These are phyloP conservation scores for Thinopyrum obtusiflorum DNA, from an alignment of 202 grass and related monocot genomes.

Conservation along the genomic window DNA sequence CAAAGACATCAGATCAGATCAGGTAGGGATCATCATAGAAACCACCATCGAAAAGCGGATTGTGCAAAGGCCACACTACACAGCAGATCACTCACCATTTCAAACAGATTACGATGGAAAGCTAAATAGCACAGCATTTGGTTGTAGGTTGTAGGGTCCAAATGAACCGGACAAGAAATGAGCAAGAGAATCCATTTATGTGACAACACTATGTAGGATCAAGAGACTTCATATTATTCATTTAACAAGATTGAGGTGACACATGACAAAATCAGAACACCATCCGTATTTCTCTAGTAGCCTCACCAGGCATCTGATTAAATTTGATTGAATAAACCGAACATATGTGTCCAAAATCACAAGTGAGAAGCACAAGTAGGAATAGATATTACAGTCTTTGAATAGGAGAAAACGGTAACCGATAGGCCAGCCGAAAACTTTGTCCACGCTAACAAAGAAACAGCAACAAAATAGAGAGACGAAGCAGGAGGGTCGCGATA, in stretches of 20 bases:
- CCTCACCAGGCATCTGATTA: slow-evolving; percentile 56
- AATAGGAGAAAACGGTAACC: slow-evolving; percentile 43
- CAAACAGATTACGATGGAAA: neutral
- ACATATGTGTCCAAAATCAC: slow-evolving; percentile 63
- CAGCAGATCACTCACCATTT: neutral
- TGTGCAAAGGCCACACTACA: neutral
- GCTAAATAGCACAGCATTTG: neutral
- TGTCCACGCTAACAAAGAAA: slow-evolving; percentile 60
- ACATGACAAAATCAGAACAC: slow-evolving; percentile 38
- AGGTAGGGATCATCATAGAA: neutral
- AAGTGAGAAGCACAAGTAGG: slow-evolving; percentile 50
- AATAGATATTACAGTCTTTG: slow-evolving; percentile 61
- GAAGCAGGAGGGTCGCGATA: slow-evolving; percentile 39
- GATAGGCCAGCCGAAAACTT: slow-evolving; percentile 42
- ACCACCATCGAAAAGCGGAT: neutral
- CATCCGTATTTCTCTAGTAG: slow-evolving; percentile 40
- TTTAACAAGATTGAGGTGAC: slow-evolving; percentile 31
- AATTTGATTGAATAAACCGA: slow-evolving; percentile 60
- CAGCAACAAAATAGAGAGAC: slow-evolving; percentile 47
- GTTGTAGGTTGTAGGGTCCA: neutral
- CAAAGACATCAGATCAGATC: neutral
- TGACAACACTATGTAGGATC: neutral
- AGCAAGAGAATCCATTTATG: no score
- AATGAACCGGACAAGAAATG: neutral
- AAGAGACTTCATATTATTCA: slow-evolving; percentile 42